Conservation (phyloP, 352 stramenopile genomes). For the Globisporangium middletonii region DNA sequence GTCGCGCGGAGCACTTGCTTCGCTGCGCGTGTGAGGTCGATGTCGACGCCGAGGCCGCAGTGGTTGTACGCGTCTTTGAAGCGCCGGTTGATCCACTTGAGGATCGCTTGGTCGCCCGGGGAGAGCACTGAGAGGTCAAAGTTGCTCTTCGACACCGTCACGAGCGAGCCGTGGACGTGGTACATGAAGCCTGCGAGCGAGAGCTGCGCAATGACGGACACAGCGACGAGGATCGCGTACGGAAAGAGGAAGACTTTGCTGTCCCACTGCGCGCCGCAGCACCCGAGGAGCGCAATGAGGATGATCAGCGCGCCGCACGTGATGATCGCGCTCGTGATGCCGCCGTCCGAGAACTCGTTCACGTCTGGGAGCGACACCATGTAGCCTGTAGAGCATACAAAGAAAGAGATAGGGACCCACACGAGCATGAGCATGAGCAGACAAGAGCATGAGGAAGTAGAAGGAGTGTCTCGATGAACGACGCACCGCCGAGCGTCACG, state of each 20-base stretch:
- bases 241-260: constrained; percentile 84
- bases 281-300: constrained; percentile 67
- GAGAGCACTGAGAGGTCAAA: constrained; percentile 63
- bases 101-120: constrained; percentile 47
- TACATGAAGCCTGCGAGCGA: constrained; percentile 76
- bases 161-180: constrained; percentile 69
- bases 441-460: background rate
- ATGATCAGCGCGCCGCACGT: constrained; percentile 75
- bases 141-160: constrained; percentile 54
- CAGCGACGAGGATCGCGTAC: constrained; percentile 70
- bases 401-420: constrained; percentile 6
- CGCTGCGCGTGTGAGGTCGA: constrained; percentile 36
- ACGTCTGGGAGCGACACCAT: constrained; percentile 76
- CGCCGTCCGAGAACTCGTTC: constrained; percentile 75
- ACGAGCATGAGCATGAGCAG: background rate
- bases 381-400: constrained; percentile 33
- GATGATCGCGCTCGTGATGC: constrained; percentile 74
- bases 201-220: constrained; percentile 75
- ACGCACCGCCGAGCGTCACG: constrained; percentile 66
- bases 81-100: constrained; percentile 71
- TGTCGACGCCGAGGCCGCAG: constrained; percentile 61
- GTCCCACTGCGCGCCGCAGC: constrained; percentile 80
- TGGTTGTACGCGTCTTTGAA: constrained; percentile 74
- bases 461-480: background rate
- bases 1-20: constrained; percentile 36